These are phyloP conservation scores for Senna siamea DNA, from an alignment of 306 rosid genomes.

Conservation along the genomic window DNA sequence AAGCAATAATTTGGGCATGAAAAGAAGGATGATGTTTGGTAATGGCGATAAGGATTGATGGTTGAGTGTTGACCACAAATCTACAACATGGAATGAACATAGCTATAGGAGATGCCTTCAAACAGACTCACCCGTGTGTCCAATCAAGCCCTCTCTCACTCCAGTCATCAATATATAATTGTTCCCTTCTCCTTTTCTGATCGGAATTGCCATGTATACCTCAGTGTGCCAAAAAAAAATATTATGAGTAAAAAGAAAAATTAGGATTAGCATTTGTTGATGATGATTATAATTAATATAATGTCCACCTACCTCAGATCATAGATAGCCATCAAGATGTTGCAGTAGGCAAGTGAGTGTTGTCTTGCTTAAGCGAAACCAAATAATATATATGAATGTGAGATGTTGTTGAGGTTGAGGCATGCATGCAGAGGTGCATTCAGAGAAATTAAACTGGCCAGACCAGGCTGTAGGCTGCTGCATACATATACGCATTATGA, in stretches of 20 bases:
- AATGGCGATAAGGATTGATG: conserved; percentile 31
- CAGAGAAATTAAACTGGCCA: too few relatives aligned
- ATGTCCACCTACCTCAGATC: background rate
- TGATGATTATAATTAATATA: background rate
- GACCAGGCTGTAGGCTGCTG: too few relatives aligned
- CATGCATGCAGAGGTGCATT: too few relatives aligned
- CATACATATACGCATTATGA: too few relatives aligned
- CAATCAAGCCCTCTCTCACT: too few relatives aligned
- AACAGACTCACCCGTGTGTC: conserved; percentile 52
- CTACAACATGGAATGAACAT: too few relatives aligned
- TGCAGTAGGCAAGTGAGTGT: background rate
- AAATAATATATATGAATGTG: background rate
- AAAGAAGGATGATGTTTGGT: conserved; percentile 4
- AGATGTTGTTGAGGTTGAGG: background rate
- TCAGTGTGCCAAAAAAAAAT: too few relatives aligned
- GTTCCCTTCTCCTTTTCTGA: conserved; percentile 33
- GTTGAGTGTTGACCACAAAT: conserved; percentile 52
- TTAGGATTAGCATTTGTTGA: background rate
- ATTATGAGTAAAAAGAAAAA: background rate
- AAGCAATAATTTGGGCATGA: background rate
- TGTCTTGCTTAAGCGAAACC: background rate
- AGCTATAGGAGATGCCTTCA: conserved; percentile 57
- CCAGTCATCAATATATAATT: background rate
- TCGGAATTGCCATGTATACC: conserved; percentile 32
- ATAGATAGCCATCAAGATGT: background rate